Percentiles rank a stretch among this genome's conserved stretches.
Conservation (phyloP, 805 yeast genomes). For the Suhomyces sp. region DNA sequence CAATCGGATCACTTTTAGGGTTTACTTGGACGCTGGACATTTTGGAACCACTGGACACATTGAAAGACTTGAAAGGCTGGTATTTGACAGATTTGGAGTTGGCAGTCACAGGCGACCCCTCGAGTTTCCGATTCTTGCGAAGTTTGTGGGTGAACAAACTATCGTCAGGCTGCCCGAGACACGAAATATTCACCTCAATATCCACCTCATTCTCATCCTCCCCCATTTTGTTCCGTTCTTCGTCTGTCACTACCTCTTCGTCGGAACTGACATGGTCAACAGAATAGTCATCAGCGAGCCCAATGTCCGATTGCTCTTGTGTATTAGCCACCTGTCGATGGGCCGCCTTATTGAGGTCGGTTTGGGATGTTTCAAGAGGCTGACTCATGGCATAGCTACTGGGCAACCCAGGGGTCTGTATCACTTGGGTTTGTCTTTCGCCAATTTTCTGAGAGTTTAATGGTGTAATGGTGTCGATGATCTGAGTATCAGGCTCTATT, state of each 20-base stretch:
- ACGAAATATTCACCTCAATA: slow-evolving; percentile 14
- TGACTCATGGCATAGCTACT: not conserved
- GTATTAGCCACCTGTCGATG: slow-evolving; percentile 36
- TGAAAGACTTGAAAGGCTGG: slow-evolving; percentile 1
- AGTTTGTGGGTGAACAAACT: slow-evolving; percentile 24
- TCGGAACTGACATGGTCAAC: not conserved
- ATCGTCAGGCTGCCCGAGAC: slow-evolving; percentile 18
- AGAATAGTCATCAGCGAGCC: not conserved
- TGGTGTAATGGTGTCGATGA: not conserved
- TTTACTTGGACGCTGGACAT: not conserved
- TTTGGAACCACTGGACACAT: not conserved
- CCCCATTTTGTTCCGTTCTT: not conserved
- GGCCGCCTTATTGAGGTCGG: slow-evolving; percentile 7
- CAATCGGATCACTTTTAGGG: slow-evolving; percentile 6
- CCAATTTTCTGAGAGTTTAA: not conserved
- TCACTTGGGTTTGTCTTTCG: not conserved
- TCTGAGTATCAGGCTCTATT: not conserved
- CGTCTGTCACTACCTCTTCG: slow-evolving; percentile 13
- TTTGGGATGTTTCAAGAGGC: not conserved
- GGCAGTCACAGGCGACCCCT: not conserved
- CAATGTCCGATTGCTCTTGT: slow-evolving; percentile 16
- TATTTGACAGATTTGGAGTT: not conserved
- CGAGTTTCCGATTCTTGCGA: slow-evolving; percentile 9
- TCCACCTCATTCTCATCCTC: slow-evolving; percentile 11
- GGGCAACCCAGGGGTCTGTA: not conserved